A percentile compares a stretch with the other conserved stretches of the same genome.
Conservation (phyloP, 2,329 filamentous ascomycete genomes). For the Monosporascus sp. region DNA sequence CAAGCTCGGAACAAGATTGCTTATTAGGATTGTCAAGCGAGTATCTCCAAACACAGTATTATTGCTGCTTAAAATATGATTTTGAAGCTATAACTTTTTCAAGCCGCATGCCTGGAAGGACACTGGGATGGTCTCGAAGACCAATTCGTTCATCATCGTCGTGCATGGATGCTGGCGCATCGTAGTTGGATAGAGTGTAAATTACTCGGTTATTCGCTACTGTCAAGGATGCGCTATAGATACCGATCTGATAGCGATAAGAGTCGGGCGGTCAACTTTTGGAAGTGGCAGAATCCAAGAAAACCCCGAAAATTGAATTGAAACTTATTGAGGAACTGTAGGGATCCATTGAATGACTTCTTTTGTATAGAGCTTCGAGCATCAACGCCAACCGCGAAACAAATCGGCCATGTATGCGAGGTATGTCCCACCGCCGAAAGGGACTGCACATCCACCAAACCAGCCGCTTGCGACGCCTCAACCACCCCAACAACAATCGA, state of each 20-base stretch:
- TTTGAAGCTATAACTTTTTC: too few species aligned
- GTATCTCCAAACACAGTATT: too few species aligned
- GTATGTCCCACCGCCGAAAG: constrained; percentile 31
- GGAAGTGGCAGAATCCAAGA: constrained; percentile 19
- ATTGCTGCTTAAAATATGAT: too few species aligned
- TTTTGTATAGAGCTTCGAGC: background rate
- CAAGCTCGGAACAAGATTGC: too few species aligned
- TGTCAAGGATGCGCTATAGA: too few species aligned
- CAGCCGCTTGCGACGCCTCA: constrained; percentile 1
- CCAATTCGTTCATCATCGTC: background rate
- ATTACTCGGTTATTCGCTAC: too few species aligned
- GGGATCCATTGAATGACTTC: too few species aligned
- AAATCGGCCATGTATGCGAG: constrained; percentile 32
- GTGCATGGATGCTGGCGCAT: background rate
- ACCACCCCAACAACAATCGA: constrained; percentile 2
- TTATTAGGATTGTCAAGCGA: too few species aligned
- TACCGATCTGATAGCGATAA: constrained; percentile 2
- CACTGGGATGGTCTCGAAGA: too few species aligned
- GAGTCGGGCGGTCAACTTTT: constrained; percentile 21
- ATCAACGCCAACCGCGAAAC: background rate
- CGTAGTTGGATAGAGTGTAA: too few species aligned
- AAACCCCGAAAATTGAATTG: background rate
- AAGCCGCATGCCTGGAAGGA: too few species aligned
- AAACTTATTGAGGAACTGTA: too few species aligned
- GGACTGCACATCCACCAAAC: constrained; percentile 3